Evolutionary conservation across 116 monocot species (phyloP), one percentile per base, ranked within the genome.

Genomic region (Trichopus zeylanicus): DNA sequence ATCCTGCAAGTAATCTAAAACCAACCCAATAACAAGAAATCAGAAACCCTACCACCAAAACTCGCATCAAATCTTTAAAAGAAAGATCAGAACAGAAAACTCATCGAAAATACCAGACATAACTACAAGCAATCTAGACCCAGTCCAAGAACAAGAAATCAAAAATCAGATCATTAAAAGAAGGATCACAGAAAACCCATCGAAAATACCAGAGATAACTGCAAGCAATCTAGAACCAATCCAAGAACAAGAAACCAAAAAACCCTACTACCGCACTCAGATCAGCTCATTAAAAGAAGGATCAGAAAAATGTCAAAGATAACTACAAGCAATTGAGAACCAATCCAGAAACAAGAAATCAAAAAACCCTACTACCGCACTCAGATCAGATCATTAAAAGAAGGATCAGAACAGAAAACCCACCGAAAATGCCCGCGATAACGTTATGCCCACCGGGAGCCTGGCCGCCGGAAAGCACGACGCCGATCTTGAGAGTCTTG

Each of bases 371-470:
- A n/a, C n/a, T n/a, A n/a, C n/a, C n/a, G n/a, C n/a, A n/a, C n/a
- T n/a, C n/a, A n/a, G n/a, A n/a, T n/a, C n/a, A n/a, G n/a, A n/a
- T n/a, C n/a, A n/a, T n/a, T n/a, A n/a, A n/a, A n/a, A n/a, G n/a
- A n/a, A n/a, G n/a, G n/a, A n/a, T n/a, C n/a, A n/a, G 35, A 39
- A 18, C 20, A 15, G 7, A 33, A 19, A 15, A 27, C 62, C 46
- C 35, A 95, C 94, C 95, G 28, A 84, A 95, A 31, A 95, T 79
- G 13, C 95, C 95, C 31, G 81, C 86, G 65, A 95, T 95, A 38
- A 95, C 95, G 74, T 95, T 95, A 74, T 95, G 95, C 3, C 95
- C 95, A 0, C 95, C 95, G 0, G 95, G 95, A 5, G 95, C 95
- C 76, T 95, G 95, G 2, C 95, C 95, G 23, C 95, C 95, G 22